Evolutionary conservation across 805 yeast genomes (phyloP), one percentile per base, ranked within the genome.

Genomic region (Vanderwaltozyma polyspora): DNA sequence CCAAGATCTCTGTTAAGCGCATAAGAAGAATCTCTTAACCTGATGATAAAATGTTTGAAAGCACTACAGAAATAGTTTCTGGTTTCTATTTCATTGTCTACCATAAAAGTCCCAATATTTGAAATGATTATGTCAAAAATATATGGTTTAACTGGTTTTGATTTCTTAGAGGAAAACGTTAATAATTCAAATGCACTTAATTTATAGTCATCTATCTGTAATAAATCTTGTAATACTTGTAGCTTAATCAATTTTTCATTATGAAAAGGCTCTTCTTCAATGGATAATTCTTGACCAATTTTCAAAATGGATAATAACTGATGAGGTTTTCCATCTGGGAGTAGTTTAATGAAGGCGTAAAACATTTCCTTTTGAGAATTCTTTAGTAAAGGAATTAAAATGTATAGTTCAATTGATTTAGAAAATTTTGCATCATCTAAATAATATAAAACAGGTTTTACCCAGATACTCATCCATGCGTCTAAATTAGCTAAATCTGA

Each of bases 11-110:
- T 67, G 16, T 67, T 49, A 18, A 73, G 43, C 0, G 76, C 69
- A 51, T 79, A 75, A 1, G 79, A 57, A 0, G 87, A 80, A 34
- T 79, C 91, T 43, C 81, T 67, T 13, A 82, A 55, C 44, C 95
- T 64, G 19, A 67, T 54, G 10, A 84, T 49, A 42, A 86, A 76
- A 36, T 68, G 73, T 35, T 78, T 68, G 37, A 86, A 56, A 13
- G 72, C 48, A 3, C 89, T 75, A 19, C 66, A 63, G 33, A 82
- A 73, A 30, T 72, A 76, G 42, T 76, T 77, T 48, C 95, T 64
- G 1, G 72, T 64, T 40, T 80, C 87, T 12, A 83, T 65, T 36
- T 78, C 74, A 14, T 70, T 63, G 38, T 82, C 93, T n/a, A 69
- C 63, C 37, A 79, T 67, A 40, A 77, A 66, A 4, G 68, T 57